Evolutionary conservation across 495 filamentous ascomycete genomes (phyloP), one percentile per base, ranked within the genome.

Genomic region (Penicillium cosmopolitanum): DNA sequence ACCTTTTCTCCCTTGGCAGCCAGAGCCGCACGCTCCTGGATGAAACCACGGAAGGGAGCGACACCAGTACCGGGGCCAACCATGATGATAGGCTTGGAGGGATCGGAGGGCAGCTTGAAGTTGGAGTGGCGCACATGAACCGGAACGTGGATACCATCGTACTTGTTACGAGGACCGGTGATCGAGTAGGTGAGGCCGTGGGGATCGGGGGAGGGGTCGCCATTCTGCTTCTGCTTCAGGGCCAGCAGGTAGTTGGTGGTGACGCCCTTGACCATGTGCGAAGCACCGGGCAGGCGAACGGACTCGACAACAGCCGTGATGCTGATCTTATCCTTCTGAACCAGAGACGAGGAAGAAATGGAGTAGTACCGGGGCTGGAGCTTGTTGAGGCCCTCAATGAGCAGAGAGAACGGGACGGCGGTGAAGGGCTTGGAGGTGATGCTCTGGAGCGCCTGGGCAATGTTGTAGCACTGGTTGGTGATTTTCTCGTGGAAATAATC

Each of bases 281-380:
- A 81, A 47, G 88, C 86, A 57, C 91, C 91, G 25, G 93, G 89
- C 57, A 94, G 82, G 38, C 83, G 74, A 61, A 90, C 79, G 40
- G 88, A 89, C 74, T 97, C 96, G 57, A 99, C 95, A 36, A 98
- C 91, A 56, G 94, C 94, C 4, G 95, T 99, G 64, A 99, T 89
- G 60, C 95, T 89, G 62, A 98, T 90, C 77, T 91, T 88, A 71
- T 96, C 87, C 74, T 95, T 93, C 60, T 99, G 93, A 40, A 96
- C 95, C 10, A 92, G 73, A 21, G 95, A 97, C 0, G 94, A 97
- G 0, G 96, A 98, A 21, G 95, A 99, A 73, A 99, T 99, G 23
- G 96, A 98, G 80, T 99, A 99, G 82, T 98, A 99, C 31, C 95
- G 91, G 9, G 96, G 93, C 70, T 98, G 95, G 47, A 99, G 85